Evolutionary conservation across 345 rosid genomes (phyloP).

Genomic region (Bruguiera gymnorhiza): DNA sequence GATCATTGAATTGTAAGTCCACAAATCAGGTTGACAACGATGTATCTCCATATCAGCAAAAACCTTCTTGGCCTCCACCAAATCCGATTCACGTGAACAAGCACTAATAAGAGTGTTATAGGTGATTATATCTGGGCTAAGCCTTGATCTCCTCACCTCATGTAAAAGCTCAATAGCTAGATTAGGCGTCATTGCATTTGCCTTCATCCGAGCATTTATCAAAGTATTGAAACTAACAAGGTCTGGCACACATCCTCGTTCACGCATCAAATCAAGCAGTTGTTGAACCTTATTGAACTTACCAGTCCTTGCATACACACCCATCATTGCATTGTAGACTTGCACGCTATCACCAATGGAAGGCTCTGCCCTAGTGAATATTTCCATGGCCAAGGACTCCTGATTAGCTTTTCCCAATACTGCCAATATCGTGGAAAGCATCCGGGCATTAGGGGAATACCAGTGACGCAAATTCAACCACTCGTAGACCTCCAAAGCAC

Average conservation of each 20-base stretch:
- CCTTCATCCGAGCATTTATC: constrained; percentile 80
- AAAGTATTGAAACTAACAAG: constrained; percentile 92
- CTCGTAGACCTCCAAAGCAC: constrained; percentile 85
- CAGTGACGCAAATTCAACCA: constrained; percentile 87
- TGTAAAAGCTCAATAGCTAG: constrained; percentile 57
- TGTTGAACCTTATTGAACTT: constrained; percentile 60
- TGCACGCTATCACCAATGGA: constrained; percentile 67
- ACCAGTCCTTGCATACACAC: constrained; percentile 76
- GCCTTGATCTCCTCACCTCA: constrained; percentile 72
- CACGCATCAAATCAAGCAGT: constrained; percentile 70
- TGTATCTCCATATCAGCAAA: constrained; percentile 68
- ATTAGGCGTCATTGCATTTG: constrained; percentile 52
- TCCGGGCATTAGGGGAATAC: constrained; percentile 79
- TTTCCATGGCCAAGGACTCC: constrained; percentile 68
- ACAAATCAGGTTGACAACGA: constrained; percentile 80
- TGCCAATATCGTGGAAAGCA: constrained; percentile 79
- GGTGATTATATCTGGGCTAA: constrained; percentile 85
- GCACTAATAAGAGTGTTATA: constrained; percentile 91
- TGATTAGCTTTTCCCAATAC: constrained; percentile 85
- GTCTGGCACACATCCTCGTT: constrained; percentile 81
- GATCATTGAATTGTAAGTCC: constrained; percentile 98
- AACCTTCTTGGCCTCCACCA: constrained; percentile 73
- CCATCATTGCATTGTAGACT: constrained; percentile 96
- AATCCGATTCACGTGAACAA: constrained; percentile 71
- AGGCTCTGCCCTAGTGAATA: constrained; percentile 60